Evolutionary conservation across 2,329 filamentous ascomycete genomes (phyloP).

Genomic region (Calonectria leucothoes): DNA sequence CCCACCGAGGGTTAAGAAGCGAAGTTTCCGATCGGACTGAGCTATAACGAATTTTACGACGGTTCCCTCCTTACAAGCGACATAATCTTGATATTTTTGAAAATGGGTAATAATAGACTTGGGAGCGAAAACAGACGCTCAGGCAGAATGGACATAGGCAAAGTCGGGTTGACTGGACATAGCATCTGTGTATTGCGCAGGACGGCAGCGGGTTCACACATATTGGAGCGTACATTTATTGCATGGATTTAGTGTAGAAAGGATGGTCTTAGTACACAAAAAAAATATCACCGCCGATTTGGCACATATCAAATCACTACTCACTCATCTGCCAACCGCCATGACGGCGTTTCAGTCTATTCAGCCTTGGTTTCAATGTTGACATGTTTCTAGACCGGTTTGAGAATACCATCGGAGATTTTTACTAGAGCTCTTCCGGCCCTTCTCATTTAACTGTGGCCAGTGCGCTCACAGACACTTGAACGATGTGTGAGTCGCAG

Average conservation of each 20-base stretch:
- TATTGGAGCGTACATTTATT: conserved; percentile 33
- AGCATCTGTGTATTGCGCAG: conserved; percentile 21
- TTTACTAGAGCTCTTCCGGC: not conserved
- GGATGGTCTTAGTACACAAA: conserved; percentile 33
- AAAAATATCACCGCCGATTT: conserved; percentile 8
- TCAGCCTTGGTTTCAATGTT: not conserved
- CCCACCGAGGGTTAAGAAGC: not conserved
- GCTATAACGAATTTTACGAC: conserved; percentile 38
- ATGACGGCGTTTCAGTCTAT: not conserved
- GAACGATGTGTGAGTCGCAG: not conserved
- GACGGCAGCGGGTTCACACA: conserved; percentile 28
- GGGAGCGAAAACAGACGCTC: conserved; percentile 33
- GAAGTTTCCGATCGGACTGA: conserved; percentile 25
- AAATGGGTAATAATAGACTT: conserved; percentile 34
- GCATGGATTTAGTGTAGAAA: conserved; percentile 33
- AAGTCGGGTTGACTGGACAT: conserved; percentile 19
- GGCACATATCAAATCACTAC: conserved; percentile 8
- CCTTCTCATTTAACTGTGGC: not conserved
- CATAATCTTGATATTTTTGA: conserved; percentile 1
- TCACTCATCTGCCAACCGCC: too few species aligned
- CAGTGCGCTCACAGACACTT: not conserved
- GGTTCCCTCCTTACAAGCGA: conserved; percentile 34
- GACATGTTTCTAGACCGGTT: not conserved
- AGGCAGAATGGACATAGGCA: conserved; percentile 34
- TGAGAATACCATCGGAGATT: not conserved